A percentile compares a stretch with the other conserved stretches of the same genome.
Conservation (phyloP, 1,284 basidiomycete species). For the Vanrija sp. region DNA sequence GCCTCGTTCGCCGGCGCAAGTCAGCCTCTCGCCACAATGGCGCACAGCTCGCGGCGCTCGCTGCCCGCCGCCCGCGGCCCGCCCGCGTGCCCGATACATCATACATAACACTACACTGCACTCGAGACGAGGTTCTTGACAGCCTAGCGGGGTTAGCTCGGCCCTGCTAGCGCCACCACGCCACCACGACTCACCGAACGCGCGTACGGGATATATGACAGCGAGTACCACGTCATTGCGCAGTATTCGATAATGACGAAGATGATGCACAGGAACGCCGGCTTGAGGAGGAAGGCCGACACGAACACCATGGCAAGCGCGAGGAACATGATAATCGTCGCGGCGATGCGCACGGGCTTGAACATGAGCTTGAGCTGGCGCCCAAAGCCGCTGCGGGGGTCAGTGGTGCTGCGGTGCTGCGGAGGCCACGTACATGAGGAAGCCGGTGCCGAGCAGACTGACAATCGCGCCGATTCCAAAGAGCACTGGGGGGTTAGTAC, state of each 20-base stretch:
- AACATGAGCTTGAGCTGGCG: conserved; percentile 86
- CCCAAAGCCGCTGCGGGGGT: conserved; percentile 57
- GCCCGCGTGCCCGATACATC: too few relatives aligned
- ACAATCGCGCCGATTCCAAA: conserved; percentile 79
- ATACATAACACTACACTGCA: conserved; percentile 1
- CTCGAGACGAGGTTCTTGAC: conserved; percentile 11
- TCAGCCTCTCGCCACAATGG: too few relatives aligned
- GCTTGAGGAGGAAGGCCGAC: conserved; percentile 62
- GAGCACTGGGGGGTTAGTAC: conserved; percentile 57
- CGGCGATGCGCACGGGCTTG: conserved; percentile 81
- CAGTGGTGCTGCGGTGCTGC: too few relatives aligned
- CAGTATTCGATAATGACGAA: conserved; percentile 77
- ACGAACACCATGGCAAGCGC: conserved; percentile 75
- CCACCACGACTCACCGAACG: conserved; percentile 53
- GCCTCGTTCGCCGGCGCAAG: too few relatives aligned
- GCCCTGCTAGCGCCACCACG: not conserved
- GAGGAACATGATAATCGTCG: conserved; percentile 71
- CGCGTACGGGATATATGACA: conserved; percentile 77
- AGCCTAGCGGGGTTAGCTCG: conserved; percentile 6
- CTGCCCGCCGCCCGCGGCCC: too few relatives aligned
- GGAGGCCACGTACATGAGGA: conserved; percentile 67
- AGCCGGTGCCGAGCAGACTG: conserved; percentile 81
- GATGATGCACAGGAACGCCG: conserved; percentile 49
- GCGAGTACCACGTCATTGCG: conserved; percentile 32
- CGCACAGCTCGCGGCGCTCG: too few relatives aligned